Base-by-base conservation (phyloP, 2,329 filamentous ascomycete genomes). In the Colletotrichum chrysophilum region DNA sequence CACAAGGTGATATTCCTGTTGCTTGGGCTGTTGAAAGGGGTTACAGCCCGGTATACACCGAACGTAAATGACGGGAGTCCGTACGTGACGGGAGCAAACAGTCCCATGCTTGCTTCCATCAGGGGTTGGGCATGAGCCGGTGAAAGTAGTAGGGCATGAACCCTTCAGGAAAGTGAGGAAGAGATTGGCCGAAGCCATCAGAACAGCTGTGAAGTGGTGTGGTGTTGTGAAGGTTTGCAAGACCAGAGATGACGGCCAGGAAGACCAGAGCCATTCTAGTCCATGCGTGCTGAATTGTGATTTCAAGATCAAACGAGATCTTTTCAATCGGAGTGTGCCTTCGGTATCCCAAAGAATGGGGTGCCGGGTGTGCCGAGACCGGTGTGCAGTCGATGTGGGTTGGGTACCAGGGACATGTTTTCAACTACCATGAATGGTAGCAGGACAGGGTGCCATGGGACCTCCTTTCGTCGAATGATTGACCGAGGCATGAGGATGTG, bases 241-340 rank as follows among this genome's bases (percentile, higher is more conserved):
- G 43, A 52, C 6, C 43, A 52, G 43, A 52, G 3, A 52, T 0
- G 43, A 52, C 0, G 0, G 9, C 38, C 3, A 1, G 38, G 0
- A 0, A 48, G 3, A n/a, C 43, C n/a, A 24, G n/a, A 52, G 43
- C 6, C 43, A 24, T 0, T 48, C 6, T 2, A 52, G 43, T 13
- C 12, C 5, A 21, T 52, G 43, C 6, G 0, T 52, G 6, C 6
- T 52, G 12, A 21, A 21, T 7, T 13, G 5, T 21, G 3, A 4
- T 52, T 0, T 21, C 43, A 52, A 7, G 43, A 52, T 52, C 43
- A 52, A 52, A 52, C 43, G 4, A 52, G n/a, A 52, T 52, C 43
- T 52, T 21, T 0, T 21, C 12, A 2, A 52, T 52, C 43, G 4
- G 5, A 7, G 4, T 52, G 6, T 52, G n/a, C 43, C 43, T 52